A percentile compares a stretch with the other conserved stretches of the same genome.
Conservation (phyloP, 352 stramenopile species). For the Pythium monospermum region DNA sequence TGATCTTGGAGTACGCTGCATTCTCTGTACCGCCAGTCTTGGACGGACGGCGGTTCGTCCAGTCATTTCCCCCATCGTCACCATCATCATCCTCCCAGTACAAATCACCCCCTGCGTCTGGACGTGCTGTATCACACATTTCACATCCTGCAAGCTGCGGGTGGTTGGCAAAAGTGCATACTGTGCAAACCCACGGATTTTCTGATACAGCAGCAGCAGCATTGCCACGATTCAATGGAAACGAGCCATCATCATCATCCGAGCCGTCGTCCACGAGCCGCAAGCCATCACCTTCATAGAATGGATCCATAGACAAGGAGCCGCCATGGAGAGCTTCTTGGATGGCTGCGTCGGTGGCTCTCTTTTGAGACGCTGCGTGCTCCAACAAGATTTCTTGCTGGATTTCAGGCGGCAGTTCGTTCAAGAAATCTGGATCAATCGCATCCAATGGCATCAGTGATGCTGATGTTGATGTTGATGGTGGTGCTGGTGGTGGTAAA, state of each 20-base stretch:
- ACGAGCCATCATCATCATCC: conserved; percentile 3
- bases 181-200: conserved; percentile 49
- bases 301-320: too few relatives aligned
- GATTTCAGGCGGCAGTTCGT: conserved; percentile 46
- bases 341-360: conserved; percentile 23
- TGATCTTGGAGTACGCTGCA: conserved; percentile 30
- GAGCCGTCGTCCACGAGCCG: too few relatives aligned
- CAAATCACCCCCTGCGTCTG: conserved; percentile 18
- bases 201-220: not conserved
- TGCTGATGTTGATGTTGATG: not conserved
- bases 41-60: not conserved
- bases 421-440: conserved; percentile 50
- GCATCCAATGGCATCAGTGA: not conserved
- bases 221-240: not conserved
- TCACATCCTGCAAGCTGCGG: conserved; percentile 58
- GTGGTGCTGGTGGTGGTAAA: not conserved
- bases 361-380: conserved; percentile 18
- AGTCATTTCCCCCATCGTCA: too few relatives aligned
- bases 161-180: conserved; percentile 83
- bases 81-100: conserved; percentile 14
- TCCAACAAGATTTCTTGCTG: conserved; percentile 43
- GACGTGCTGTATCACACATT: conserved; percentile 54
- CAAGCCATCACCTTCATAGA: too few relatives aligned
- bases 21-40: conserved; percentile 5
- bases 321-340: conserved; percentile 6